Conservation (phyloP, 2,329 filamentous ascomycete species). For the Cladorrhinum sp. region DNA sequence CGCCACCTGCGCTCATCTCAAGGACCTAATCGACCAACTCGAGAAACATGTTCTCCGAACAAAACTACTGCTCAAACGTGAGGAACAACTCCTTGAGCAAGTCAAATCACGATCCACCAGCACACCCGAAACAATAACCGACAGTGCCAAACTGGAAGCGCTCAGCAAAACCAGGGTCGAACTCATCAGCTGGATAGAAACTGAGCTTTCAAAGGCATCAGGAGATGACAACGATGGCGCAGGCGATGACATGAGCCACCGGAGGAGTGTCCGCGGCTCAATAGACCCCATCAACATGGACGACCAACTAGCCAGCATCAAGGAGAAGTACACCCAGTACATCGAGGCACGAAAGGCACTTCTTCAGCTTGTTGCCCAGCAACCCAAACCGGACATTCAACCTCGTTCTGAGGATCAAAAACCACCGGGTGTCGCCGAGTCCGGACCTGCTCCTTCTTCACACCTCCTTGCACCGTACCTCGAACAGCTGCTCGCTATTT, state of each 20-base stretch:
- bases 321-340: slow-evolving; percentile 54
- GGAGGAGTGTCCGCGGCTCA: slow-evolving; percentile 6
- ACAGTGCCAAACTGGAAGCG: slow-evolving; percentile 47
- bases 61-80: slow-evolving; percentile 54
- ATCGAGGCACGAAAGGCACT: slow-evolving; percentile 48
- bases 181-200: slow-evolving; percentile 64
- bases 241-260: slow-evolving; percentile 23
- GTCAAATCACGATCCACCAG: slow-evolving; percentile 40
- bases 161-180: slow-evolving; percentile 55
- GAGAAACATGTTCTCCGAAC: slow-evolving; percentile 58
- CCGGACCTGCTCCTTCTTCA: slow-evolving; percentile 28
- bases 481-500: slow-evolving; percentile 49
- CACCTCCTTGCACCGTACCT: slow-evolving; percentile 57
- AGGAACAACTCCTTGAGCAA: slow-evolving; percentile 54
- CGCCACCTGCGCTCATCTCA: slow-evolving; percentile 41
- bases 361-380: slow-evolving; percentile 37
- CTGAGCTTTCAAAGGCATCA: slow-evolving; percentile 55
- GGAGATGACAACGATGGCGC: slow-evolving; percentile 30
- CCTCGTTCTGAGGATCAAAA: slow-evolving; percentile 12
- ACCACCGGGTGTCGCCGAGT: slow-evolving; percentile 3
- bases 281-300: slow-evolving; percentile 34
- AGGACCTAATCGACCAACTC: slow-evolving; percentile 48
- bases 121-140: slow-evolving; percentile 36
- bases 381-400: slow-evolving; percentile 19
- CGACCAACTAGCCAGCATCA: slow-evolving; percentile 45